A percentile compares a stretch with the other conserved stretches of the same genome.
phyloP scores from a whole-genome alignment of 139 green algal genomes.

The Coelastrella sp. region DNA sequence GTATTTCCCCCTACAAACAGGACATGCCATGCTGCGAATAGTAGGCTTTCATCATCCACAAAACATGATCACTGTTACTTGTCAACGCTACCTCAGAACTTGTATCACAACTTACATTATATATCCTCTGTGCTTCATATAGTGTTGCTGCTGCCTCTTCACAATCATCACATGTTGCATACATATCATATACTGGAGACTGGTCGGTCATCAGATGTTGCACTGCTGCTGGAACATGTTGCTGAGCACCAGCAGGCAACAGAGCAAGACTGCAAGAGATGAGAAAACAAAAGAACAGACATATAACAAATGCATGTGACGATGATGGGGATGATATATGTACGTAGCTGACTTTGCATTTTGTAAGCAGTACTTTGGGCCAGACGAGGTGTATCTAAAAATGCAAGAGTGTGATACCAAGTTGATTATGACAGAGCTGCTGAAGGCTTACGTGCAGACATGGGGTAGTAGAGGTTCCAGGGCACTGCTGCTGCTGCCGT shows the following conservation, averaged over 20 bases:
- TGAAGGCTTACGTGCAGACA: constrained; percentile 5
- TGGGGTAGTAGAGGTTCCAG: constrained; percentile 32
- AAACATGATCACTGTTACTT: too few relatives aligned
- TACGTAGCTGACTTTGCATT: background rate
- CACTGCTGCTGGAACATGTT: constrained; percentile 58
- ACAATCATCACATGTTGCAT: constrained; percentile 65
- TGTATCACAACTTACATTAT: background rate
- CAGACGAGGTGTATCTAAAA: too few relatives aligned
- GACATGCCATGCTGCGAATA: too few relatives aligned
- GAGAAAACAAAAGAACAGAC: background rate
- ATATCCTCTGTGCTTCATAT: background rate
- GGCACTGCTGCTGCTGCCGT: background rate
- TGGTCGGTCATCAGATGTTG: constrained; percentile 70
- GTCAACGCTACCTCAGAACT: background rate
- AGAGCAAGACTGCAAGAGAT: constrained; percentile 58
- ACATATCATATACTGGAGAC: constrained; percentile 72
- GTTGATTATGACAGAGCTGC: background rate
- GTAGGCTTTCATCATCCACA: too few relatives aligned
- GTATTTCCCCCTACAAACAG: too few relatives aligned
- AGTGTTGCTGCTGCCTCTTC: background rate
- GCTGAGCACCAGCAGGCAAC: constrained; percentile 58
- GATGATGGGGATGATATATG: background rate
- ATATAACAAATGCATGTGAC: background rate
- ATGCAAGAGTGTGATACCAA: too few relatives aligned
- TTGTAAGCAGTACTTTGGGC: too few relatives aligned